Conservation (phyloP, 192 early-diverging fungal genomes). For the Backusella morwellensis region DNA sequence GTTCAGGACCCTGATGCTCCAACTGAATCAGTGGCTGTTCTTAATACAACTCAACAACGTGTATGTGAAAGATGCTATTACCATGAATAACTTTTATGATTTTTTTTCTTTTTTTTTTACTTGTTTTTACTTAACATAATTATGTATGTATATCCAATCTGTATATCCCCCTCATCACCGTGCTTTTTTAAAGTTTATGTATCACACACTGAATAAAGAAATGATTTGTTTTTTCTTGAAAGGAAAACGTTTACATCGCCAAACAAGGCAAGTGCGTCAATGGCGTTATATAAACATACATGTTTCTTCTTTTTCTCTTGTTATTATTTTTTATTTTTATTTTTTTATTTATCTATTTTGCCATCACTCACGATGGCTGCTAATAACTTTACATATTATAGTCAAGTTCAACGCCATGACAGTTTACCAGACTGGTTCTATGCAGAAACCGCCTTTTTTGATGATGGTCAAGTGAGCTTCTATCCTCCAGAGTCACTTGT, state of each 20-base stretch:
- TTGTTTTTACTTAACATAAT: not conserved
- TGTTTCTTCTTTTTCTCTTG: not conserved
- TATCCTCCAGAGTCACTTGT: not conserved
- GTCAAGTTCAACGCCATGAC: not conserved
- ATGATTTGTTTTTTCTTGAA: conserved; percentile 2
- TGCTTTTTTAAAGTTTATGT: conserved; percentile 10
- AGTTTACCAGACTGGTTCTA: not conserved
- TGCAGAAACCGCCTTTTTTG: not conserved
- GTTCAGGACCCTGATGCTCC: conserved; percentile 37
- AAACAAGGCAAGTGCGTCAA: conserved; percentile 1
- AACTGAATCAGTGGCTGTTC: not conserved
- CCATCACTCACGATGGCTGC: not conserved
- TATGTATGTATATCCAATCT: conserved; percentile 1
- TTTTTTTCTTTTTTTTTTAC: not conserved
- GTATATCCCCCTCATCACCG: conserved; percentile 1
- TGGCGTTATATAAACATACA: not conserved
- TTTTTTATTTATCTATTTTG: not conserved
- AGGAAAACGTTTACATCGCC: conserved; percentile 1
- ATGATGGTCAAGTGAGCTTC: not conserved
- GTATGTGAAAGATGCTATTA: conserved; percentile 53
- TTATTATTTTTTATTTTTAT: not conserved
- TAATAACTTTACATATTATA: not conserved
- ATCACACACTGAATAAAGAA: not conserved
- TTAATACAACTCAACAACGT: conserved; percentile 36
- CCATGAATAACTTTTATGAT: not conserved